Percentiles rank a stretch among this genome's conserved stretches.
Evolutionary conservation across 768 basidiomycete genomes (phyloP).

Genomic region (Lactarius tabidus): DNA sequence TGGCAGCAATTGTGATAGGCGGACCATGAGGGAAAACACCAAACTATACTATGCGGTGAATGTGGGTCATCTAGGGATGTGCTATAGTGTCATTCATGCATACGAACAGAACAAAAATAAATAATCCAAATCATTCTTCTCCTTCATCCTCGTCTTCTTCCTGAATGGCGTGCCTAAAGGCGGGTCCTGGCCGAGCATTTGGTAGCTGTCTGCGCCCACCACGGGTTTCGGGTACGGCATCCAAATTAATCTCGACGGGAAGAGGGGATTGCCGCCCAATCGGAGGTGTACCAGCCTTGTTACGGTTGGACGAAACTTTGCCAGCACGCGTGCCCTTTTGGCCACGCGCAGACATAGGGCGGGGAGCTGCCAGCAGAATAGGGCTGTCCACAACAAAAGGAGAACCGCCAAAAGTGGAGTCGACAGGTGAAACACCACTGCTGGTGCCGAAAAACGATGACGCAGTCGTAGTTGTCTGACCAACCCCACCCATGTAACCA

Average conservation of each 20-base stretch:
- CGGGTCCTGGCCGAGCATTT: conserved; percentile 51
- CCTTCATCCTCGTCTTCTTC: conserved; percentile 88
- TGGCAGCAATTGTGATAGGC: neutral
- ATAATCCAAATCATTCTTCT: conserved; percentile 34
- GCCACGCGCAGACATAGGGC: conserved; percentile 15
- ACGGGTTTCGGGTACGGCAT: conserved; percentile 45
- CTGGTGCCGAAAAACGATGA: conserved; percentile 12
- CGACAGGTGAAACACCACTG: conserved; percentile 18
- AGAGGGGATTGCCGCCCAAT: conserved; percentile 58
- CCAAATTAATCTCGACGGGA: conserved; percentile 47
- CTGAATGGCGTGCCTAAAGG: conserved; percentile 68
- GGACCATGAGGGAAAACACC: conserved; percentile 10
- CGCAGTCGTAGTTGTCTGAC: conserved; percentile 42
- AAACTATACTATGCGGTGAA: conserved; percentile 4
- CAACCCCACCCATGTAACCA: conserved; percentile 73
- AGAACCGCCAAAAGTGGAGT: conserved; percentile 16
- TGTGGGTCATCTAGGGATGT: conserved; percentile 11
- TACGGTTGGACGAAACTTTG: conserved; percentile 31
- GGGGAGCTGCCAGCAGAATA: conserved; percentile 27
- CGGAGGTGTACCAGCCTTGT: conserved; percentile 56
- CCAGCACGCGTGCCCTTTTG: conserved; percentile 18
- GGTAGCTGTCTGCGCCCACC: conserved; percentile 68
- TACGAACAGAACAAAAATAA: conserved; percentile 3
- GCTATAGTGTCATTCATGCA: conserved; percentile 10
- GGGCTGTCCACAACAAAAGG: conserved; percentile 12